Evolutionary conservation across 1,139 yeast genomes (phyloP), one percentile per base, ranked within the genome.

Genomic region (Magnusiomyces fungicola): DNA sequence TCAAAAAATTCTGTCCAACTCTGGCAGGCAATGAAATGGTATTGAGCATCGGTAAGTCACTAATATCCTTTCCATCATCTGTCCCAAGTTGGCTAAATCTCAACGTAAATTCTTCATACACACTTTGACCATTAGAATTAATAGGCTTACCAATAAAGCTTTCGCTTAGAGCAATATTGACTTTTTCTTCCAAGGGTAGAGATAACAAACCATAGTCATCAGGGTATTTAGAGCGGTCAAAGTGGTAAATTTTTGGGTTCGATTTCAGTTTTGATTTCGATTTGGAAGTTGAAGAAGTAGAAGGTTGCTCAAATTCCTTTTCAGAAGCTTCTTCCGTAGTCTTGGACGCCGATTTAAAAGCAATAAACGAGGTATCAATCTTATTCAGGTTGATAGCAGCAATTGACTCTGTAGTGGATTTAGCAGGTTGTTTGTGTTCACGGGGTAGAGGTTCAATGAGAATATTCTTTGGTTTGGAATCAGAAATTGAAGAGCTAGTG

Each of bases 131-230:
- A n/a, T n/a, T n/a, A n/a, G n/a, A n/a, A n/a, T n/a, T n/a, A n/a
- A n/a, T n/a, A n/a, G n/a, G n/a, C n/a, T n/a, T n/a, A n/a, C n/a
- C n/a, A n/a, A n/a, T n/a, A n/a, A n/a, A n/a, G n/a, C n/a, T 41
- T 21, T 41, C 44, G 12, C 29, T 24, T 41, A 41, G 21, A 16
- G 44, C 44, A 14, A 12, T 18, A 9, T 6, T 3, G 9, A 41
- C 44, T 9, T 41, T 23, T 3, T 19, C 18, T 4, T 24, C 19
- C 2, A 41, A n/a, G 6, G 18, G 36, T 9, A n/a, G 22, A 10
- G 34, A 18, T 19, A 41, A 29, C n/a, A 41, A 41, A 6, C 44
- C 44, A 41, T 41, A 41, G 14, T 41, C 25, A 18, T 34, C 19
- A 5, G 38, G 38, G 23, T 34, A 34, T 18, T 34, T 34, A 9